Evolutionary conservation across 148 eudicot genomes (phyloP).

Genomic region (Rhododendron molle): DNA sequence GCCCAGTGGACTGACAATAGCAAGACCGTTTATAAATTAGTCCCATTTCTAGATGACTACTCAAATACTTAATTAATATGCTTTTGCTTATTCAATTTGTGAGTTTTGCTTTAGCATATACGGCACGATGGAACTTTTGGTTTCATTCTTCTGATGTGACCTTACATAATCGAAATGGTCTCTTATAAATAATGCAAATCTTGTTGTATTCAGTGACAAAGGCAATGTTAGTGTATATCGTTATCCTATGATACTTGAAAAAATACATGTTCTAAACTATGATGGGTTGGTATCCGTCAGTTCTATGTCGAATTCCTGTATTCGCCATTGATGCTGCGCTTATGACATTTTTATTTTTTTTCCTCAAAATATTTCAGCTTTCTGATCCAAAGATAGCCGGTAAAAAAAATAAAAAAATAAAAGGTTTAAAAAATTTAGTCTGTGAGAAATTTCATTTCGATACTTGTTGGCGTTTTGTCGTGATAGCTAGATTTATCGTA

Average conservation of each 20-base stretch:
- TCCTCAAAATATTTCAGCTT: no score
- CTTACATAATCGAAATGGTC: background rate
- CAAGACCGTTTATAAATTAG: background rate
- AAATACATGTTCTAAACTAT: background rate
- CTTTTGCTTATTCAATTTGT: background rate
- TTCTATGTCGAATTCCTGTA: no score
- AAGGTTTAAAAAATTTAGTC: background rate
- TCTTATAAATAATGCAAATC: background rate
- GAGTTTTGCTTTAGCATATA: background rate
- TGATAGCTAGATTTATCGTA: no score
- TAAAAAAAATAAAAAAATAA: no score
- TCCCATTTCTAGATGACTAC: background rate
- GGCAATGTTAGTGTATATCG: background rate
- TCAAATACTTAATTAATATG: background rate
- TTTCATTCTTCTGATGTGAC: background rate
- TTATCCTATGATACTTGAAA: background rate
- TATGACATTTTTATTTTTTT: no score
- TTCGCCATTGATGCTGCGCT: no score
- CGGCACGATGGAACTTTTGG: background rate
- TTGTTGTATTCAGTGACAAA: background rate
- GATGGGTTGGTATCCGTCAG: background rate
- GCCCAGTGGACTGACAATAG: no score
- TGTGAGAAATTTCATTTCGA: background rate
- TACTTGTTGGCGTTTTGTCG: background rate
- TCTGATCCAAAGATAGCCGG: background rate